Evolutionary conservation across 2,329 filamentous ascomycete genomes (phyloP).

Genomic region (Pyrenophora teres): DNA sequence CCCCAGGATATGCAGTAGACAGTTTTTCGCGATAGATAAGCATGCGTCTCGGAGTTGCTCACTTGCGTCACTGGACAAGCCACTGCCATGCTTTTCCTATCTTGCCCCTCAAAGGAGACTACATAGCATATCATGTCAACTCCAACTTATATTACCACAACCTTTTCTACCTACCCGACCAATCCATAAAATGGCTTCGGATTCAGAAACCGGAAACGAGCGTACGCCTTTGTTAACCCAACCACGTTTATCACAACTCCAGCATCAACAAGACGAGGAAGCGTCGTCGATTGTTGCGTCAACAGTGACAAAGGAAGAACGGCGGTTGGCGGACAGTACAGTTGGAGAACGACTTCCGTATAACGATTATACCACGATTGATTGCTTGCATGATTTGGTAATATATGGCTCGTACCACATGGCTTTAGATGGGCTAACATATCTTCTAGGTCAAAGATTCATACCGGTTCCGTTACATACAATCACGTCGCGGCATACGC

Average conservation of each 20-base stretch:
- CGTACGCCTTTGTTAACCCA: slow-evolving; percentile 42
- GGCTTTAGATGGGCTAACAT: background rate
- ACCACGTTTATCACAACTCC: slow-evolving; percentile 41
- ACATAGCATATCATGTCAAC: background rate
- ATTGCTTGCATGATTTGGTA: slow-evolving; percentile 65
- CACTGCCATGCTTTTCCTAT: background rate
- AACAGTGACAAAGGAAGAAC: slow-evolving; percentile 56
- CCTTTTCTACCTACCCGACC: background rate
- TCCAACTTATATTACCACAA: background rate
- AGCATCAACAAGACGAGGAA: slow-evolving; percentile 48
- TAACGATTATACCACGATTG: slow-evolving; percentile 66
- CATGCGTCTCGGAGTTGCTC: slow-evolving; percentile 5
- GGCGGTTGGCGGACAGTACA: slow-evolving; percentile 51
- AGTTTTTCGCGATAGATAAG: slow-evolving; percentile 20
- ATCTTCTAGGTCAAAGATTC: slow-evolving; percentile 59
- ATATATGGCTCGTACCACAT: background rate
- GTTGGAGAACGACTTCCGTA: slow-evolving; percentile 63
- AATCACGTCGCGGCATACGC: slow-evolving; percentile 51
- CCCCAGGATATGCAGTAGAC: slow-evolving; percentile 11
- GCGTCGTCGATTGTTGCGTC: slow-evolving; percentile 53
- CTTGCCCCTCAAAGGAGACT: background rate
- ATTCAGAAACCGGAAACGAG: slow-evolving; percentile 39
- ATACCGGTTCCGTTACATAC: slow-evolving; percentile 56
- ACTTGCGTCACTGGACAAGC: slow-evolving; percentile 12
- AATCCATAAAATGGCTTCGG: slow-evolving; percentile 20